phyloP scores from a whole-genome alignment of 129 eudicot genomes.

The Erigeron canadensis region DNA sequence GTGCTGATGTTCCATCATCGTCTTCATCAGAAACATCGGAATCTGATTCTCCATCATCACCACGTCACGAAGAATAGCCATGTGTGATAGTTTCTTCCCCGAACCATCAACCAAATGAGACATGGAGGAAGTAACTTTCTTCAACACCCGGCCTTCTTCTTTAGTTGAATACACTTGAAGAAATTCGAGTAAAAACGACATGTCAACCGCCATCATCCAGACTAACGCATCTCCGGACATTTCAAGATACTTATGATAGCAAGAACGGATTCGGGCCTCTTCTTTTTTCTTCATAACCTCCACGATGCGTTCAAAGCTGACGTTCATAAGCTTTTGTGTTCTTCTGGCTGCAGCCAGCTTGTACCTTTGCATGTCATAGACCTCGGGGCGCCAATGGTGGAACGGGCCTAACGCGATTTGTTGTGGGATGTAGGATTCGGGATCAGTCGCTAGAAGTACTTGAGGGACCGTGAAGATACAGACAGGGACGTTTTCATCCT shows the following conservation, averaged over 20 bases:
- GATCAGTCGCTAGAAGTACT: conserved; percentile 37
- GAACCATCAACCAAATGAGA: conserved; percentile 46
- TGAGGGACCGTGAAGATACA: conserved; percentile 61
- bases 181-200: conserved; percentile 51
- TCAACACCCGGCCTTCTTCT: conserved; percentile 16
- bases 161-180: conserved; percentile 39
- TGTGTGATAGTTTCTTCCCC: conserved; percentile 47
- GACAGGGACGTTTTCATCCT: conserved; percentile 36
- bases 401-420: conserved; percentile 64
- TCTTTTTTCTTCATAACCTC: conserved; percentile 20
- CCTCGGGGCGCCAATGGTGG: conserved; percentile 48
- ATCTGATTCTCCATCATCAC: conserved; percentile 75
- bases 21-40: conserved; percentile 47
- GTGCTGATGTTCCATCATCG: conserved; percentile 42
- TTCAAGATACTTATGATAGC: conserved; percentile 53
- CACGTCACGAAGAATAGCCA: conserved; percentile 58
- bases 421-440: conserved; percentile 57
- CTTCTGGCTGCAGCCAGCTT: conserved; percentile 45
- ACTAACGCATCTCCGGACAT: conserved; percentile 44
- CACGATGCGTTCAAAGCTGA: conserved; percentile 36
- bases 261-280: conserved; percentile 45
- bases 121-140: conserved; percentile 37
- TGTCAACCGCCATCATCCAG: conserved; percentile 71
- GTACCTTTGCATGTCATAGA: conserved; percentile 35
- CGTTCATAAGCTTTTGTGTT: conserved; percentile 16